A percentile compares a stretch with the other conserved stretches of the same genome.
phyloP scores from a whole-genome alignment of 2,329 filamentous ascomycete species.

The Ascochyta pisi region DNA sequence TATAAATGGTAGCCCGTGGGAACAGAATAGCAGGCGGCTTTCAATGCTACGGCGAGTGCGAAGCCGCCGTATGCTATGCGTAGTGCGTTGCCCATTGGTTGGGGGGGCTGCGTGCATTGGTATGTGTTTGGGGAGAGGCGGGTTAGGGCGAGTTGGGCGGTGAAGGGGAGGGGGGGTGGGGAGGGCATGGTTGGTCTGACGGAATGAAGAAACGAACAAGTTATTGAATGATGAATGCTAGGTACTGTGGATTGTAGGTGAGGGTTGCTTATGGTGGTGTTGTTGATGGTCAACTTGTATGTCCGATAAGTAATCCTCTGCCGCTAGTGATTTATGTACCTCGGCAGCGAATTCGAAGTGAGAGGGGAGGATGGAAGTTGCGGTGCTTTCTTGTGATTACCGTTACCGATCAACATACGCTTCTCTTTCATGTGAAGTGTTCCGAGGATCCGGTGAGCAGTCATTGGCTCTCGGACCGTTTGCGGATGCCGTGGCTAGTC shows the following conservation, averaged over 20 bases:
- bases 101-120: slow-evolving; percentile 41
- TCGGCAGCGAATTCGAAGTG: not conserved
- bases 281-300: too few relatives aligned
- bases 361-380: not conserved
- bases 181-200: slow-evolving; percentile 2
- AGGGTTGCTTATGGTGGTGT: not conserved
- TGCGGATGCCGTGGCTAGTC: too few relatives aligned
- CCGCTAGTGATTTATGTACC: not conserved
- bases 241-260: not conserved
- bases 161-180: slow-evolving; percentile 12
- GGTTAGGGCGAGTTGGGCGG: slow-evolving; percentile 25
- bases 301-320: not conserved
- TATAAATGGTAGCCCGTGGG: slow-evolving; percentile 52
- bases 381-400: too few relatives aligned
- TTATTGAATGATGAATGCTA: not conserved
- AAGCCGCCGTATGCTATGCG: slow-evolving; percentile 57
- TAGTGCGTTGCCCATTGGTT: slow-evolving; percentile 44
- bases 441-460: not conserved
- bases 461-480: too few relatives aligned
- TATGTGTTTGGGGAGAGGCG: slow-evolving; percentile 19
- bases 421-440: not conserved
- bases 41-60: slow-evolving; percentile 51
- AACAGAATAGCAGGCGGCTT: slow-evolving; percentile 52
- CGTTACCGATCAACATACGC: not conserved
- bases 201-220: not conserved